phyloP scores from a whole-genome alignment of 768 basidiomycete genomes.

The Rhodocollybia butyracea region DNA sequence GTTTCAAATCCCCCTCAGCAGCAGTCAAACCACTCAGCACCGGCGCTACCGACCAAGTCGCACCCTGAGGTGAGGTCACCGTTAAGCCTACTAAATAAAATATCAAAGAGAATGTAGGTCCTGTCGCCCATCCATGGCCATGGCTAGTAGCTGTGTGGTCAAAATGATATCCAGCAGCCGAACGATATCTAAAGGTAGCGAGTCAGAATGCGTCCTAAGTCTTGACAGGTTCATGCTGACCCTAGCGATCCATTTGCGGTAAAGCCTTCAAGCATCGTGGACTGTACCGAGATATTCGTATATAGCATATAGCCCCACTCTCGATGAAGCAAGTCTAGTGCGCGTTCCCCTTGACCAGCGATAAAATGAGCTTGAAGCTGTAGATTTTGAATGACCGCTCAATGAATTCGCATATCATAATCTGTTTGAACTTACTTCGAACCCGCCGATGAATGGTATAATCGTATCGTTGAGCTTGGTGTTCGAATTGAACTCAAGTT shows the following conservation, averaged over 20 bases:
- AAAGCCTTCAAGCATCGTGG: slow-evolving; percentile 40
- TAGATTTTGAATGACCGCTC: background rate
- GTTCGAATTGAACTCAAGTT: too few relatives aligned
- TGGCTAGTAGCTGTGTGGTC: slow-evolving; percentile 46
- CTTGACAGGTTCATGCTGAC: slow-evolving; percentile 14
- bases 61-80: slow-evolving; percentile 37
- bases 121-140: slow-evolving; percentile 47
- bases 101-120: slow-evolving; percentile 45
- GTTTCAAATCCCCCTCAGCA: slow-evolving; percentile 48
- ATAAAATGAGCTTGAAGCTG: slow-evolving; percentile 50
- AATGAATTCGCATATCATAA: background rate
- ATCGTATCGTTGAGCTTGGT: slow-evolving; percentile 49
- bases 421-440: slow-evolving; percentile 40
- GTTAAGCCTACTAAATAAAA: slow-evolving; percentile 45
- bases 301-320: slow-evolving; percentile 54
- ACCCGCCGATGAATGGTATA: slow-evolving; percentile 47
- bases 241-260: slow-evolving; percentile 8
- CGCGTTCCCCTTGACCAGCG: slow-evolving; percentile 40
- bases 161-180: slow-evolving; percentile 42
- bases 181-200: slow-evolving; percentile 33
- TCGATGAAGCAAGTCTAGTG: slow-evolving; percentile 41
- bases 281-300: slow-evolving; percentile 35
- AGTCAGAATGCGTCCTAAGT: background rate
- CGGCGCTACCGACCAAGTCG: slow-evolving; percentile 40
- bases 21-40: slow-evolving; percentile 36